Conservation (phyloP, 2,329 filamentous ascomycete species). For the Alternaria consortialis region DNA sequence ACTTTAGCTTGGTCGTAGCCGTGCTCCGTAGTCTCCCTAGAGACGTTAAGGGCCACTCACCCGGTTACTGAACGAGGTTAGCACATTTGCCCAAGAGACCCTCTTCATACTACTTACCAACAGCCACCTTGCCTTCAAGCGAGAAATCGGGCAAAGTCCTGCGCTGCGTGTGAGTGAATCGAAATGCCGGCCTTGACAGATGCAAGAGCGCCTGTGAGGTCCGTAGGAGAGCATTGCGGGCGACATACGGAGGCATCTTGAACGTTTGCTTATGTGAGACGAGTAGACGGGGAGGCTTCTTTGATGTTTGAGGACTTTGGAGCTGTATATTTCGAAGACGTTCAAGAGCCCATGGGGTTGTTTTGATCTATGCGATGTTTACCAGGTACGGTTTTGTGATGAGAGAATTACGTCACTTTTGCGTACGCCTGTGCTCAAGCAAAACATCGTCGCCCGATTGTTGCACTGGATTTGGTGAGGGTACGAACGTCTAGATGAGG, state of each 20-base stretch:
- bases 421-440: slow-evolving; percentile 10
- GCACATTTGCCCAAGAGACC: not conserved
- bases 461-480: not conserved
- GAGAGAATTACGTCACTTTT: slow-evolving; percentile 20
- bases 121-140: slow-evolving; percentile 26
- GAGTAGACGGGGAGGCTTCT: not conserved
- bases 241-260: slow-evolving; percentile 26
- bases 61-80: slow-evolving; percentile 6
- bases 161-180: slow-evolving; percentile 19
- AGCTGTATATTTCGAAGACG: not conserved
- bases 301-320: not conserved
- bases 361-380: slow-evolving; percentile 1
- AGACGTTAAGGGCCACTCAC: not conserved
- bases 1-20: not conserved
- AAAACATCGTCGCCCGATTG: not conserved
- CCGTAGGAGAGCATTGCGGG: slow-evolving; percentile 8
- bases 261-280: not conserved
- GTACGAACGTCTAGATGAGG: not conserved
- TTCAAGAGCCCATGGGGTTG: not conserved
- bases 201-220: slow-evolving; percentile 9
- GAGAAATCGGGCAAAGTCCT: slow-evolving; percentile 26
- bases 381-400: slow-evolving; percentile 6
- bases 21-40: not conserved
- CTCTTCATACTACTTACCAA: slow-evolving; percentile 11
- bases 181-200: slow-evolving; percentile 4